Evolutionary conservation across 2,329 filamentous ascomycete species (phyloP).

Genomic region (Apiospora rasikravindrae): DNA sequence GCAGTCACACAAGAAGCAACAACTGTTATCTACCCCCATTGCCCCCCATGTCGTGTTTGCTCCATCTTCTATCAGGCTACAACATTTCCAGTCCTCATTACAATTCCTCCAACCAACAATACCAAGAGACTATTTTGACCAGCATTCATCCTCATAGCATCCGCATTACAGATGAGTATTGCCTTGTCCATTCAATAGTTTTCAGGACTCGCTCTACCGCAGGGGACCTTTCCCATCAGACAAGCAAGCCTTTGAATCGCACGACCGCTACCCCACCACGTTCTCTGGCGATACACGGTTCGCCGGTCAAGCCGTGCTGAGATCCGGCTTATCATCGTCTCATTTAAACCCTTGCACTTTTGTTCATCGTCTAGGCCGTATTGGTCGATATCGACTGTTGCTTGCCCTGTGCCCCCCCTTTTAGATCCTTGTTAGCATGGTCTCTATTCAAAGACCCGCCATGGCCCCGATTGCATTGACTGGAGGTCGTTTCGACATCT

Average conservation of each 20-base stretch:
- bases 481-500: constrained; percentile 32
- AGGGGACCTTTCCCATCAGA: background rate
- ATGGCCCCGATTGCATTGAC: constrained; percentile 27
- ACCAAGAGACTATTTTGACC: constrained; percentile 1
- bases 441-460: background rate
- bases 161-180: background rate
- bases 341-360: constrained; percentile 31
- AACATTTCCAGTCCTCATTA: background rate
- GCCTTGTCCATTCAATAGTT: background rate
- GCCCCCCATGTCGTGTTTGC: background rate
- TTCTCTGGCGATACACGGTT: background rate
- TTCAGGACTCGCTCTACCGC: background rate
- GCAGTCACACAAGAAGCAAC: background rate
- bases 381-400: constrained; percentile 21
- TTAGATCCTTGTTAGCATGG: constrained; percentile 23
- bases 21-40: background rate
- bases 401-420: constrained; percentile 5
- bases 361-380: constrained; percentile 25
- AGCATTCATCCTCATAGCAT: constrained; percentile 4
- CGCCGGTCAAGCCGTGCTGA: constrained; percentile 26
- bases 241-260: background rate
- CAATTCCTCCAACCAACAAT: background rate
- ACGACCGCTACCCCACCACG: background rate
- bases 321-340: constrained; percentile 26
- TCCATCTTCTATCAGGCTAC: background rate